Base-by-base conservation (phyloP, 805 yeast species). In the Trichomonascus vanleenenianus region DNA sequence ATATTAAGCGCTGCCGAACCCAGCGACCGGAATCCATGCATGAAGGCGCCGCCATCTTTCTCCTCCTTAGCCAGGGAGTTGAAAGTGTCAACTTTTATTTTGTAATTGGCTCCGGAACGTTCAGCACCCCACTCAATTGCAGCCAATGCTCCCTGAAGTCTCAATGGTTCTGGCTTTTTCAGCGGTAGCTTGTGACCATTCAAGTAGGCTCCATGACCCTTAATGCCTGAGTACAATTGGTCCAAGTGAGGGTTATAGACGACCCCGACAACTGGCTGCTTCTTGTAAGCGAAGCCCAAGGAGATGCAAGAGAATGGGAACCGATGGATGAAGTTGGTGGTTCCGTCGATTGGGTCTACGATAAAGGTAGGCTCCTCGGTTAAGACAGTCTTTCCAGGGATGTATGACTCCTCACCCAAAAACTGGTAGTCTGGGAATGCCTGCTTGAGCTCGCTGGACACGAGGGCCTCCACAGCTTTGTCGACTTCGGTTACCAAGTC, bases 1-100 rank as follows among this genome's bases (percentile, higher is more conserved):
- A 77, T 60, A 56, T 78, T 78, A 72, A 79, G 70, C 4, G 85
- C 85, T 0, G 84, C 83, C 15, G 82, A 76, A 2, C 85, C 85
- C 45, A 76, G 61, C 16, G 76, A 67, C 57, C 85, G 69, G 56
- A 75, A 75, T 0, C 85, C 85, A 54, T 79, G 85, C 32, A 75
- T 71, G 57, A 68, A 74, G 0, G 77, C 82, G 41, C 81, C 81
- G 39, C 43, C 37, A 44, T 69, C 55, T 2, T 60, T 55, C 40
- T 45, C 37, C 44, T 69, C 55, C 2, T 60, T 55, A n/a, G 68
- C 68, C 34, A 79, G 57, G 33, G 70, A 66, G 49, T 62, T 66
- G 55, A 73, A 74, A 1, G 81, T 73, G 5, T 63, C 63, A 46
- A 70, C 63, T 57, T 79, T 79, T 51, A 67, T 64, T 12, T 71